A percentile compares a stretch with the other conserved stretches of the same genome.
phyloP scores from a whole-genome alignment of 2,329 filamentous ascomycete species.

The Curvularia lunata region DNA sequence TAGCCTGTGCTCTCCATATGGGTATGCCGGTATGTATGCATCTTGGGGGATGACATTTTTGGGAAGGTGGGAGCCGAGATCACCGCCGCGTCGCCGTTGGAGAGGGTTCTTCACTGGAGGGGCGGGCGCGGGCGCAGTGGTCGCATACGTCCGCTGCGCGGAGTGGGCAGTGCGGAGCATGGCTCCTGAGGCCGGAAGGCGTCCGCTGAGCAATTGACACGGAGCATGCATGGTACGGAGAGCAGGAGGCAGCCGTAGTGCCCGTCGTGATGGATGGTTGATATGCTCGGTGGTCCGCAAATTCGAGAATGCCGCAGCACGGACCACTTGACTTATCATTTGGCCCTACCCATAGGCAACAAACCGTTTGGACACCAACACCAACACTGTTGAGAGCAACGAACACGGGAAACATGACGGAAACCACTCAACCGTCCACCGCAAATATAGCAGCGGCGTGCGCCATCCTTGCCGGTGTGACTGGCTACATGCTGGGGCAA shows the following conservation, averaged over 20 bases:
- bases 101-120: slow-evolving; percentile 35
- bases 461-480: slow-evolving; percentile 73
- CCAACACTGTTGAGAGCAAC: background rate
- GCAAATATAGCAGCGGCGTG: slow-evolving; percentile 72
- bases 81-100: slow-evolving; percentile 39
- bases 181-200: slow-evolving; percentile 19
- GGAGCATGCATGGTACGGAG: slow-evolving; percentile 36
- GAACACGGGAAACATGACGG: slow-evolving; percentile 27
- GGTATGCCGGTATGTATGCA: slow-evolving; percentile 62
- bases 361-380: background rate
- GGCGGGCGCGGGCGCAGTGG: slow-evolving; percentile 20
- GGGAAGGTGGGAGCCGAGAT: slow-evolving; percentile 46
- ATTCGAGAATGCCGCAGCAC: slow-evolving; percentile 17
- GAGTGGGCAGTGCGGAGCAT: slow-evolving; percentile 22
- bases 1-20: slow-evolving; percentile 70
- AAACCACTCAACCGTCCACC: slow-evolving; percentile 57
- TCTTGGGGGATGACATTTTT: slow-evolving; percentile 42
- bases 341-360: slow-evolving; percentile 3
- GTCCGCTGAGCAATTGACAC: slow-evolving; percentile 39
- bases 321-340: slow-evolving; percentile 7
- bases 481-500: slow-evolving; percentile 75
- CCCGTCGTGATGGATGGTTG: slow-evolving; percentile 22
- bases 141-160: slow-evolving; percentile 38
- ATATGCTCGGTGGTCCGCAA: slow-evolving; percentile 35
- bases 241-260: slow-evolving; percentile 20